Base-by-base conservation (phyloP, 2,329 filamentous ascomycete genomes). In the Ambrosiella cleistominuta region DNA sequence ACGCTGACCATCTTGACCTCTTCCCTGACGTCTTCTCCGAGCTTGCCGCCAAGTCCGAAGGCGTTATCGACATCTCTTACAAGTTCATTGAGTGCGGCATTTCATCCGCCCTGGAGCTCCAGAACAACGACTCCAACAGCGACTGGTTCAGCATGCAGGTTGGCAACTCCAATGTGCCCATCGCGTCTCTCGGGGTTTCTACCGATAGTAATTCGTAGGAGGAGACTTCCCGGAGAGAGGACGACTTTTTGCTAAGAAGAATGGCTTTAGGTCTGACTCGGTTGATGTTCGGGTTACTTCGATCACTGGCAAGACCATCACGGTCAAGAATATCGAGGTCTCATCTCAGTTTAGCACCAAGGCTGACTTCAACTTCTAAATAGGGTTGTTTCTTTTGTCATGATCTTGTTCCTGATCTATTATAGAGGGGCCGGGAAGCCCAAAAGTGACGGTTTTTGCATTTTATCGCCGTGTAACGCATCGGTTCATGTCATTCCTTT, bases 181-280 rank as follows among this genome's bases (percentile, higher is more conserved):
- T 84, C 45, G 64, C 70, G 57, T 72, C 69, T 62, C 71, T 85
- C 27, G 80, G 84, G 63, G 80, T 84, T 60, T 80, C 76, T 60
- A 79, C 73, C 15, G 76, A 85, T 64, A 73, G 76, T 9, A 81
- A 81, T 57, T 78, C 75, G 12, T 85, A 80, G 81, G 66, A 75
- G 66, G 54, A 66, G n/a, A 82, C 81, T 0, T 71, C 69, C 1
- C 71, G 81, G 53, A 67, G 72, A 58, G 67, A 70, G 36, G 80
- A 80, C 66, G 79, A 84, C 72, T 85, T 74, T 84, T 51, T 75
- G 19, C 83, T 71, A 74, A 81, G 63, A 74, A 81, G 63, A 70
- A 72, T 59, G 81, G 81, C 0, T 82, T 80, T 63, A 77, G 79
- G 0, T 74, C 72, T 0, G 67, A 71, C 7, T 73, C 67, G 2